Conservation (phyloP, 2,329 filamentous ascomycete species). For the Fusarium robinianum region DNA sequence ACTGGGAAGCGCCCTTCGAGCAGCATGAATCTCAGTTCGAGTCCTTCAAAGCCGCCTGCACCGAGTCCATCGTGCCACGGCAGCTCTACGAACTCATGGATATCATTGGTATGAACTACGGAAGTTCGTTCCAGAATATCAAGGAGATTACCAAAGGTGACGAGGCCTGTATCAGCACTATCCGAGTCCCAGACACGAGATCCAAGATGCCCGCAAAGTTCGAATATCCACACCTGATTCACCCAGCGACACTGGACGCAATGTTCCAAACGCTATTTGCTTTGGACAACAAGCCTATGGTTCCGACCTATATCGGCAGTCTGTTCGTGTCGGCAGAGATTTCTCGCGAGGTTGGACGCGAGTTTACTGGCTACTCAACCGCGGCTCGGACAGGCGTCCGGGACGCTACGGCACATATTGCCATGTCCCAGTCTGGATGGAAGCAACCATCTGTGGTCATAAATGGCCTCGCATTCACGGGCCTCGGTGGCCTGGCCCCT, state of each 20-base stretch:
- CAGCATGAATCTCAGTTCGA: slow-evolving; percentile 32
- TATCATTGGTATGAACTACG: slow-evolving; percentile 57
- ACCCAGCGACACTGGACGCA: slow-evolving; percentile 60
- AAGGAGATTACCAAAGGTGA: slow-evolving; percentile 40
- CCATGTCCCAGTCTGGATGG: slow-evolving; percentile 46
- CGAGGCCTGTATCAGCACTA: slow-evolving; percentile 42
- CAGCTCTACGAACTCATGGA: slow-evolving; percentile 57
- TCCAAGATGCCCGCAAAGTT: slow-evolving; percentile 57
- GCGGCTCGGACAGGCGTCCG: slow-evolving; percentile 43
- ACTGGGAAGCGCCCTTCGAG: slow-evolving; percentile 25
- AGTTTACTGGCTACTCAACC: slow-evolving; percentile 49
- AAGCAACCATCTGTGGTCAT: slow-evolving; percentile 47
- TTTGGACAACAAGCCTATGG: slow-evolving; percentile 52
- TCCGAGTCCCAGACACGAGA: slow-evolving; percentile 55
- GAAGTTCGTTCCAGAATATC: slow-evolving; percentile 55
- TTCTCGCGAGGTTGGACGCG: slow-evolving; percentile 37
- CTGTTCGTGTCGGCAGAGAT: slow-evolving; percentile 52
- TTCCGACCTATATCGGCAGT: slow-evolving; percentile 52
- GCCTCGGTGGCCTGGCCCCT: slow-evolving; percentile 37
- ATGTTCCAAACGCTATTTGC: slow-evolving; percentile 59
- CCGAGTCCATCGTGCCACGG: slow-evolving; percentile 44
- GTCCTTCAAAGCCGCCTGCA: slow-evolving; percentile 37
- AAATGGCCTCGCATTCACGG: slow-evolving; percentile 51
- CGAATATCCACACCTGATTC: slow-evolving; percentile 60
- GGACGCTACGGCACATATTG: slow-evolving; percentile 49